Evolutionary conservation across 139 green algal genomes (phyloP), one percentile per base, ranked within the genome.

Genomic region (Yamagishiella unicocca): DNA sequence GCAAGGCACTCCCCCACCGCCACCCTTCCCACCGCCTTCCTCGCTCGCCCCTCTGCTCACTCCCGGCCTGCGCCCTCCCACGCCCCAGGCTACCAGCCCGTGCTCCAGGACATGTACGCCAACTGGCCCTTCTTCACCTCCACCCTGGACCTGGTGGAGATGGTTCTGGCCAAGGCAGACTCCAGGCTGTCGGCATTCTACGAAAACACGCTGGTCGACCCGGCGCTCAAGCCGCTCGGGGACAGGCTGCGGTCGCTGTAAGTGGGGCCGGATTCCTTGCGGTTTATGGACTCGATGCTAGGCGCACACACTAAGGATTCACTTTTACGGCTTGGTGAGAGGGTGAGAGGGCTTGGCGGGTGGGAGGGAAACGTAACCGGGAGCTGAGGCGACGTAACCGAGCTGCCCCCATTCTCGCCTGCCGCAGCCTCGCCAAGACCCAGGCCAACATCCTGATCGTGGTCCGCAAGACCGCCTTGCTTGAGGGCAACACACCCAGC

Each of bases 51-150:
- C 50, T 58, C 93, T 42, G 42, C 27, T 37, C 71, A 22, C 71
- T 17, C 38, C 73, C 33, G 21, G 1, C 22, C 75, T 27, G n/a
- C 38, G 33, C 50, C 33, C 75, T 40, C 75, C 25, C 24, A 35
- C 42, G 1, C 58, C 31, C 45, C 73, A 84, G 84, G 84, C 29
- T 50, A 91, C 25, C 73, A 90, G 64, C 46, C 67, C 4, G 82
- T 94, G 78, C 94, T 98, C 75, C 93, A 95, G 90, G 94, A 95
- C 54, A 99, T 99, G 98, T 99, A 98, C 94, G 78, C 91, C 45
- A 87, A 97, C 82, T 99, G 98, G 98, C 97, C 96, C 45, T 99
- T 99, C 94, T 99, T 99, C 95, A 93, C 95, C 53, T 95, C 94
- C 58, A 98, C 94, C 2, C 92, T 99, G 54, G 98, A 99, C 92